Evolutionary conservation across 169 alveolate species (phyloP).

Genomic region (Plasmodium cynomolgi): DNA sequence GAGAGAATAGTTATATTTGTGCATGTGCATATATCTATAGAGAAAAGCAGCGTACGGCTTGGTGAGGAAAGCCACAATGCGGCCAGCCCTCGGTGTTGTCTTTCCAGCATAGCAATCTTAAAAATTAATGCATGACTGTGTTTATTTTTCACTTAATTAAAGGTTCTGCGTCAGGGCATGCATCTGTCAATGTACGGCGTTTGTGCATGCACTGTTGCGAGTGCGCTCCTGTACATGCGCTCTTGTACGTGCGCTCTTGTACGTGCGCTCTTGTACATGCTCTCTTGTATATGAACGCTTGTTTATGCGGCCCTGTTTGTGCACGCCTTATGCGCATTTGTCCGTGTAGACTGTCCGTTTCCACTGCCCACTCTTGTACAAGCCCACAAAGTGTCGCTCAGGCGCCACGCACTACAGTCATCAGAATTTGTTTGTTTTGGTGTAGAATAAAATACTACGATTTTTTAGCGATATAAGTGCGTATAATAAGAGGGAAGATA

Average conservation of each 20-base stretch:
- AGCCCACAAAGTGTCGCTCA: neutral
- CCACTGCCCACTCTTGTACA: neutral
- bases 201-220: neutral
- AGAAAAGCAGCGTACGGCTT: neutral
- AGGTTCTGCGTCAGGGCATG: neutral
- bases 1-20: neutral
- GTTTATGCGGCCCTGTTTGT: neutral
- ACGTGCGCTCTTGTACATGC: neutral
- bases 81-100: neutral
- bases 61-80: neutral
- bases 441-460: neutral
- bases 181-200: neutral
- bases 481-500: neutral
- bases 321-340: neutral
- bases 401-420: neutral
- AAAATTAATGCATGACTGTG: constrained; percentile 12
- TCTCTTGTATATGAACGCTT: neutral
- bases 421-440: constrained; percentile 1
- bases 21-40: constrained; percentile 1
- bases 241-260: neutral
- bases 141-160: constrained; percentile 13
- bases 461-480: neutral
- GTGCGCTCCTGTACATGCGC: neutral
- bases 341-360: neutral
- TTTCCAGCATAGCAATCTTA: neutral